Evolutionary conservation across 495 filamentous ascomycete species (phyloP).

Genomic region (Apodospora peruviana): DNA sequence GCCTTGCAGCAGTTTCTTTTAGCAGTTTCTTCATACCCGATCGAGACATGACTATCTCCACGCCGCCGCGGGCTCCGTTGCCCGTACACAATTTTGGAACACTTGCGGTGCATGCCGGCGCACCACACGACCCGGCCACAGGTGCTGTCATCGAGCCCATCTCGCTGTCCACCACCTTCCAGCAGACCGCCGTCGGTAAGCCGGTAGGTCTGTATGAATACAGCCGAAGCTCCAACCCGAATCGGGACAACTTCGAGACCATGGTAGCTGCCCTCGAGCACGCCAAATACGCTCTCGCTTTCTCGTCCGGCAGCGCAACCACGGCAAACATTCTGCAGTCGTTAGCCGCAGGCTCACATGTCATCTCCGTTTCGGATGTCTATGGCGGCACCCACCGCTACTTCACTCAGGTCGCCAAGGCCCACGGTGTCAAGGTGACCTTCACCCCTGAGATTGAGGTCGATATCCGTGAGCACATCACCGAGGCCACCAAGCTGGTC

Average conservation of each 20-base stretch:
- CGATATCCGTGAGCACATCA: constrained; percentile 76
- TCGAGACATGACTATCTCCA: constrained; percentile 37
- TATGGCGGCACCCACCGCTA: constrained; percentile 98
- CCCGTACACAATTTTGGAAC: constrained; percentile 71
- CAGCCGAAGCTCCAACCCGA: constrained; percentile 85
- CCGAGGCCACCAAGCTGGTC: constrained; percentile 84
- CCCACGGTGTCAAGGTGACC: constrained; percentile 90
- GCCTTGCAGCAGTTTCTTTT: not conserved
- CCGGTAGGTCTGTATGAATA: constrained; percentile 89
- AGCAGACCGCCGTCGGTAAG: constrained; percentile 75
- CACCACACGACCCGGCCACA: constrained; percentile 82
- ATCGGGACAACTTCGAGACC: constrained; percentile 86
- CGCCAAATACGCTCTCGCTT: constrained; percentile 88
- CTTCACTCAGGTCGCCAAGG: constrained; percentile 95
- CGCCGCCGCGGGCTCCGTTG: constrained; percentile 36
- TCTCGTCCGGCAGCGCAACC: constrained; percentile 89
- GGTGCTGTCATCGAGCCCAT: constrained; percentile 95
- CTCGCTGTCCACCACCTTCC: constrained; percentile 91
- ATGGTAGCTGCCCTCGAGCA: constrained; percentile 89
- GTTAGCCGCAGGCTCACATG: constrained; percentile 85
- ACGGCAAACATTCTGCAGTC: constrained; percentile 92
- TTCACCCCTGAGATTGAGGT: constrained; percentile 89
- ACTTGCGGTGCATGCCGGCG: constrained; percentile 86
- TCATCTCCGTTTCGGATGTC: constrained; percentile 93
- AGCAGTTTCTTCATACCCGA: not conserved